These are phyloP conservation scores for Ophiostoma populinum DNA, from an alignment of 2,329 filamentous ascomycete genomes.

Conservation along the genomic window DNA sequence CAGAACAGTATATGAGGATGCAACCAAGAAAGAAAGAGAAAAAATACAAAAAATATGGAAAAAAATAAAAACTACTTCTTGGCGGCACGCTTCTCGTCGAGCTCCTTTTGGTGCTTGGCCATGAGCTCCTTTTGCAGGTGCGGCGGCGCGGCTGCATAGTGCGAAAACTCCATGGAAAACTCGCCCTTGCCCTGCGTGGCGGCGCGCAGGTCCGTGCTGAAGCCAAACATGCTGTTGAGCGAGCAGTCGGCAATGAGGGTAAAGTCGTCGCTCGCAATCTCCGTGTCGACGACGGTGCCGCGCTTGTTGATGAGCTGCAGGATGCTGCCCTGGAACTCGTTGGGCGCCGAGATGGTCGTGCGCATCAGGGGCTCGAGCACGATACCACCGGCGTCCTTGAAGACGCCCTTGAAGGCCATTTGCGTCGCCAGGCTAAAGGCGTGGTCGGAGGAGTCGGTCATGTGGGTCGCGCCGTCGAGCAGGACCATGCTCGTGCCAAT, in stretches of 20 bases:
- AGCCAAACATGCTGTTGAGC: constrained; percentile 95
- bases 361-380: constrained; percentile 97
- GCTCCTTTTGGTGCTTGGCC: constrained; percentile 40
- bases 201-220: constrained; percentile 76
- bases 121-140: constrained; percentile 61
- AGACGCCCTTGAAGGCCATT: constrained; percentile 91
- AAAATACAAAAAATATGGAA: not conserved
- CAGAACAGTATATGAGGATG: not conserved
- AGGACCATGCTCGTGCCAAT: constrained; percentile 81
- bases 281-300: constrained; percentile 86
- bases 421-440: constrained; percentile 89
- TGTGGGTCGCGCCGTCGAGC: constrained; percentile 91
- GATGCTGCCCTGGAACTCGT: constrained; percentile 94
- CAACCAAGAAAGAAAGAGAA: not conserved
- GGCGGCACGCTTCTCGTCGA: constrained; percentile 38
- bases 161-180: constrained; percentile 97
- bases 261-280: constrained; percentile 87
- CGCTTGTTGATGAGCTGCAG: constrained; percentile 94
- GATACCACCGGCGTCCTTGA: constrained; percentile 61
- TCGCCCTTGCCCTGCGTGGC: constrained; percentile 97
- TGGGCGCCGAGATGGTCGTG: constrained; percentile 86
- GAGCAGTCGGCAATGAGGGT: constrained; percentile 83
- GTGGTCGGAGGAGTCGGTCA: constrained; percentile 94
- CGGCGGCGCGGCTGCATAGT: constrained; percentile 73
- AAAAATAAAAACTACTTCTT: constrained; percentile 24